These are phyloP conservation scores for Solanum chiquidenum DNA, from an alignment of 257 asterid genomes.

Conservation along the genomic window DNA sequence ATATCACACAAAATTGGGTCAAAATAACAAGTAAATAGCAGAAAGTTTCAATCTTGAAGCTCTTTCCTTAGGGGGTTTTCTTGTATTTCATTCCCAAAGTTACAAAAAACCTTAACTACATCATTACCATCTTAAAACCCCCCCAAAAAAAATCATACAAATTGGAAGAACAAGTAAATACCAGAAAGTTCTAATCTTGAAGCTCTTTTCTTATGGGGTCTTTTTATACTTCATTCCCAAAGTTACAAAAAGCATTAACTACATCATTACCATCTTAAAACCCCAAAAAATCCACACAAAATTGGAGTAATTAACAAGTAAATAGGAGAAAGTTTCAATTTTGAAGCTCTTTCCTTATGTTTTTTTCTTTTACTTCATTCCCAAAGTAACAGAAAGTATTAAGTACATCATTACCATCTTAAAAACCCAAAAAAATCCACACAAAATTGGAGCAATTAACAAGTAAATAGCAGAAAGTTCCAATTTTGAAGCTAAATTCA, in stretches of 20 bases:
- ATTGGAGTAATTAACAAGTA: neutral
- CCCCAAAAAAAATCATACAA: neutral
- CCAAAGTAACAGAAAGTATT: neutral
- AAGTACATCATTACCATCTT: neutral
- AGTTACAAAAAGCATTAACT: neutral
- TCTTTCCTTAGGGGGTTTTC: too few relatives aligned
- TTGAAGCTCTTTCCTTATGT: neutral
- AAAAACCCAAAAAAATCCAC: neutral
- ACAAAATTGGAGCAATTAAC: too few relatives aligned
- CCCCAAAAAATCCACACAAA: neutral
- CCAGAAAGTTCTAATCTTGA: neutral
- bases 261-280: neutral
- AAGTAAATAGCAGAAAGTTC: neutral
- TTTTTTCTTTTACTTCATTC: neutral
- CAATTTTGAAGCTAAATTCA: neutral
- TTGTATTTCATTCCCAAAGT: too few relatives aligned
- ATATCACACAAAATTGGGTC: neutral
- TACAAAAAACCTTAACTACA: too few relatives aligned
- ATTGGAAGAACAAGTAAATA: neutral
- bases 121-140: neutral
- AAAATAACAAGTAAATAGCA: neutral
- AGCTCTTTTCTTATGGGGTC: neutral
- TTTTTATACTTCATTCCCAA: neutral
- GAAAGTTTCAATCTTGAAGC: too few relatives aligned
- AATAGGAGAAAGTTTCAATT: neutral